Percentiles rank a stretch among this genome's conserved stretches.
Evolutionary conservation across 2,329 filamentous ascomycete species (phyloP).

Genomic region (Sporothrix euskadiensis): DNA sequence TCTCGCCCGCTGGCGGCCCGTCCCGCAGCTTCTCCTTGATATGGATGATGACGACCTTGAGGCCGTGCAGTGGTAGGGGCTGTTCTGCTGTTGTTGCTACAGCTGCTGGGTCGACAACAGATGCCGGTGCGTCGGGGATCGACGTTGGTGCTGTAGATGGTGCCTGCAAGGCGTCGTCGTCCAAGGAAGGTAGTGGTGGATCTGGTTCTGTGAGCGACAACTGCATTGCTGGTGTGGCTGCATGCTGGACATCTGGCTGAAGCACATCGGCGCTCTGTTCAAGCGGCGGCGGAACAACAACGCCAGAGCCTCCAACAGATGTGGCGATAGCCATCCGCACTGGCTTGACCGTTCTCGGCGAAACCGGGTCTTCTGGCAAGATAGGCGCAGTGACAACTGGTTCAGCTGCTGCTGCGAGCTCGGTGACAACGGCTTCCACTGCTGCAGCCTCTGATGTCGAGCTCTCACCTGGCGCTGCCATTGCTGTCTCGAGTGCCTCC

Average conservation of each 20-base stretch:
- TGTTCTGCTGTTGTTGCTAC: constrained; percentile 3
- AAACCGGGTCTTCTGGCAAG: constrained; percentile 50
- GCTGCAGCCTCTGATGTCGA: constrained; percentile 24
- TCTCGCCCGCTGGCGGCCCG: constrained; percentile 62
- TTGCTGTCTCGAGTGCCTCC: constrained; percentile 27
- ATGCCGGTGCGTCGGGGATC: constrained; percentile 17
- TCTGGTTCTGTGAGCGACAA: constrained; percentile 35
- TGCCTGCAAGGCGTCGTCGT: not conserved
- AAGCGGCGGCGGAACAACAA: not conserved
- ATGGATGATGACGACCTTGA: constrained; percentile 87
- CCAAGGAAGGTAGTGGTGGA: not conserved
- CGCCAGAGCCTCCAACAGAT: constrained; percentile 25
- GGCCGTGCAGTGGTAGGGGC: constrained; percentile 61
- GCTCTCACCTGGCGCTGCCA: not conserved
- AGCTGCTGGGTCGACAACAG: not conserved
- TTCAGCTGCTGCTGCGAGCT: not conserved
- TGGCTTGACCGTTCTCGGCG: constrained; percentile 51
- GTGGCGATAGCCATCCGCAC: constrained; percentile 27
- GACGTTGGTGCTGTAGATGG: not conserved
- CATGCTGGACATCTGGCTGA: constrained; percentile 42
- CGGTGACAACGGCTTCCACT: constrained; percentile 25
- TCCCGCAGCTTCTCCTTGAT: constrained; percentile 84
- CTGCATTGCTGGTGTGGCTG: constrained; percentile 52
- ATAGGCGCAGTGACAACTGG: not conserved
- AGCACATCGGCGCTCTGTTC: not conserved